Base-by-base conservation (phyloP, 139 green algal genomes). In the Coelastrella sp. region DNA sequence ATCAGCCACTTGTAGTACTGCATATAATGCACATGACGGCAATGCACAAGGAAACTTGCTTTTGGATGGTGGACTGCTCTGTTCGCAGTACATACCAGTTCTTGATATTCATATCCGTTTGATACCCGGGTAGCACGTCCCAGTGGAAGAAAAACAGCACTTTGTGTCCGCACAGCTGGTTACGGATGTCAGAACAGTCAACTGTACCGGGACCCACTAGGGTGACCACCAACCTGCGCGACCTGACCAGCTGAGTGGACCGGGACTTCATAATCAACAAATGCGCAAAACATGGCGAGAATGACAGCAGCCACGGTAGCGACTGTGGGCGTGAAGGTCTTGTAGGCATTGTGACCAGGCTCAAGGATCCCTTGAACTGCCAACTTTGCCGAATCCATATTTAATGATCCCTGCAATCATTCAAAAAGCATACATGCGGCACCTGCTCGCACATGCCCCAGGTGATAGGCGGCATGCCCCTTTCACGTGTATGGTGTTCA, bases 1-100 rank as follows among this genome's bases (percentile, higher is more conserved):
- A 72, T 37, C 30, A 84, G 68, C 59, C 57, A 88, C 63, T 72
- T 84, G 83, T 88, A 88, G 37, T 80, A 84, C 27, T 74, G 53
- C 53, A 34, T n/a, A n/a, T n/a, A n/a, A n/a, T n/a, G n/a, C n/a
- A n/a, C n/a, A n/a, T n/a, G n/a, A n/a, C n/a, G n/a, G n/a, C n/a
- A n/a, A n/a, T n/a, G n/a, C n/a, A n/a, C n/a, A n/a, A n/a, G n/a
- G n/a, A n/a, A n/a, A n/a, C n/a, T n/a, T n/a, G n/a, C n/a, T n/a
- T n/a, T n/a, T n/a, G n/a, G n/a, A n/a, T n/a, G n/a, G n/a, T n/a
- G n/a, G n/a, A n/a, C n/a, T n/a, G n/a, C n/a, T n/a, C n/a, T n/a
- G n/a, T n/a, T n/a, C n/a, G n/a, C n/a, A n/a, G n/a, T n/a, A n/a
- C n/a, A n/a, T n/a, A n/a, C n/a, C n/a, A n/a, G n/a, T n/a, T n/a